Evolutionary conservation across 257 asterid genomes (phyloP), one percentile per base, ranked within the genome.

Genomic region (Anisodus acutangulus): DNA sequence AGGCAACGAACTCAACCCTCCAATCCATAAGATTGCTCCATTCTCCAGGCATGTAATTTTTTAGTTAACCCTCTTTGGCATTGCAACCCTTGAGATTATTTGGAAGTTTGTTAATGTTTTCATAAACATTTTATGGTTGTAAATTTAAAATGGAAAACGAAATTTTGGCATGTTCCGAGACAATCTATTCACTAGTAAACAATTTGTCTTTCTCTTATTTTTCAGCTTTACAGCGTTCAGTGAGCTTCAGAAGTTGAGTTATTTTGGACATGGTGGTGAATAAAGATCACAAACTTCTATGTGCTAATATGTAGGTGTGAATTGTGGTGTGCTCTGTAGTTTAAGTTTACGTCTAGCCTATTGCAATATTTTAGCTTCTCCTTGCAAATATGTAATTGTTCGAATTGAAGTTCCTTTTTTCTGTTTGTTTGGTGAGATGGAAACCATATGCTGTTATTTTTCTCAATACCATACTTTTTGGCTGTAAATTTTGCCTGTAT

Each of bases 1-100:
- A 92, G 97, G 39, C 97, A 92, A 90, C 93, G 83, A 68, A 41
- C 93, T 7, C 88, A 86, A 80, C 1, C 86, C 31, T 78, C 95
- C 8, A 6, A 91, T 62, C 87, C 95, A 22, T 90, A 84, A 84
- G 79, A 51, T 63, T n/a, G 55, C 45, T 82, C 53, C 53, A 26
- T 53, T 51, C 79, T 59, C 64, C 64, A 59, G 63, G 31, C 85
- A 13, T 47, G 79, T 66, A 22, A 37, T 35, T 51, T 15, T 71
- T 55, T 62, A 19, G 17, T 26, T 78, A 55, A 55, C n/a, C 31
- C n/a, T 59, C 66, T 59, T 59, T 59, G 7, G 26, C 60, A 5
- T 41, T 4, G 45, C 45, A 41, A 41, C 45, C 45, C 10, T 10
- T 16, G 12, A 54, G 15, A 54, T 55, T 13, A 13, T 55, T 55